Conservation (phyloP, 2,329 filamentous ascomycete genomes). For the Botryotinia globosa region DNA sequence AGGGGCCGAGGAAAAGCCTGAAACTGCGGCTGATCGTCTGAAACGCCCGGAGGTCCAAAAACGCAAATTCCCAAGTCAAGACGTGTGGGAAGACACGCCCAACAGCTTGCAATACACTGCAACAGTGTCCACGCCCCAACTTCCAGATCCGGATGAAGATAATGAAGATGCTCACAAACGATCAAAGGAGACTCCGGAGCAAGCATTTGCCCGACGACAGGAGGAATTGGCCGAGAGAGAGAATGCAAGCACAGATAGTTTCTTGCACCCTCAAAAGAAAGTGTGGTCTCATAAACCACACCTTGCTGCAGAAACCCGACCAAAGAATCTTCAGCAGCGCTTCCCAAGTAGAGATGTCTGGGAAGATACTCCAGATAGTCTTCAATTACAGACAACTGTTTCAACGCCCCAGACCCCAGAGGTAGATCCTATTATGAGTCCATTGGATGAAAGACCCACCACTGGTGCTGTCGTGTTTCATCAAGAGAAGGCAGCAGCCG, state of each 20-base stretch:
- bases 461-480: constrained; percentile 35
- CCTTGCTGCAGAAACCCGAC: constrained; percentile 52
- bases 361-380: constrained; percentile 88
- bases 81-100: constrained; percentile 96
- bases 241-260: constrained; percentile 46
- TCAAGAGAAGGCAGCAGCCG: constrained; percentile 33
- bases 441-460: constrained; percentile 41
- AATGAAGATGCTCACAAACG: constrained; percentile 23
- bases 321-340: constrained; percentile 57
- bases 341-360: constrained; percentile 93
- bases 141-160: constrained; percentile 44
- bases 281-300: constrained; percentile 51
- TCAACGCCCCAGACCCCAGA: constrained; percentile 51
- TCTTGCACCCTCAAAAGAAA: constrained; percentile 52
- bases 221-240: constrained; percentile 63
- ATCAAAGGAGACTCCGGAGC: constrained; percentile 49
- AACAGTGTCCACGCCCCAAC: constrained; percentile 79
- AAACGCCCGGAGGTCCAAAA: constrained; percentile 54
- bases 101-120: constrained; percentile 76
- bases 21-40: constrained; percentile 53
- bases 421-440: constrained; percentile 39
- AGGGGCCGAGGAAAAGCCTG: constrained; percentile 45
- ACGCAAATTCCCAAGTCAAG: constrained; percentile 85
- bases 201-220: constrained; percentile 64
- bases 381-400: constrained; percentile 75